Evolutionary conservation across 805 yeast species (phyloP).

Genomic region (Metschnikowia anglica): DNA sequence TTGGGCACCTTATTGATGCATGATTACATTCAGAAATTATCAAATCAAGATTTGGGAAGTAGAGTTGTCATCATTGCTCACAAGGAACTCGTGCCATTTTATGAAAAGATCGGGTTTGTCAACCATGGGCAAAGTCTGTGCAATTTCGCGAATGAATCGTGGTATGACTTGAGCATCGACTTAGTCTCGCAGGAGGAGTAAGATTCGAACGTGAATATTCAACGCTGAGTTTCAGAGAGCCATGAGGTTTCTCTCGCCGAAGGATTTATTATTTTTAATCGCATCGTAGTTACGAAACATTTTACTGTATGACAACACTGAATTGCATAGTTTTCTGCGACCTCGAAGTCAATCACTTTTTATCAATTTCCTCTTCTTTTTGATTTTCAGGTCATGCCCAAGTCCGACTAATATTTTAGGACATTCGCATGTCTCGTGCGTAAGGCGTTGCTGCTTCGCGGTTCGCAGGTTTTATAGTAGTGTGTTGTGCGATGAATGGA

Average conservation of each 20-base stretch:
- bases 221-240: not conserved
- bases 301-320: too few relatives aligned
- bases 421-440: too few relatives aligned
- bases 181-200: constrained; percentile 45
- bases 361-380: too few relatives aligned
- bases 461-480: not conserved
- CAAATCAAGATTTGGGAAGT: constrained; percentile 83
- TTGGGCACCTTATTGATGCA: constrained; percentile 80
- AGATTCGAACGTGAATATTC: not conserved
- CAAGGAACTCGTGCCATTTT: constrained; percentile 66
- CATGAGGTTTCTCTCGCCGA: too few relatives aligned
- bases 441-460: too few relatives aligned
- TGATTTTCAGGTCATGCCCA: too few relatives aligned
- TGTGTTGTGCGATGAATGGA: too few relatives aligned
- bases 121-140: constrained; percentile 65
- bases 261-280: too few relatives aligned
- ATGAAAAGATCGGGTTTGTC: constrained; percentile 76
- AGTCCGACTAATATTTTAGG: too few relatives aligned
- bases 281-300: too few relatives aligned
- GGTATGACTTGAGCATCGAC: constrained; percentile 59
- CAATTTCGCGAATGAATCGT: constrained; percentile 53
- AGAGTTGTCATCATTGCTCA: constrained; percentile 74
- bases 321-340: too few relatives aligned
- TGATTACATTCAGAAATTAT: constrained; percentile 87
- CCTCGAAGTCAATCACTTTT: too few relatives aligned